Base-by-base conservation (phyloP, 202 grass and related monocot species). In the Setaria viridis region DNA sequence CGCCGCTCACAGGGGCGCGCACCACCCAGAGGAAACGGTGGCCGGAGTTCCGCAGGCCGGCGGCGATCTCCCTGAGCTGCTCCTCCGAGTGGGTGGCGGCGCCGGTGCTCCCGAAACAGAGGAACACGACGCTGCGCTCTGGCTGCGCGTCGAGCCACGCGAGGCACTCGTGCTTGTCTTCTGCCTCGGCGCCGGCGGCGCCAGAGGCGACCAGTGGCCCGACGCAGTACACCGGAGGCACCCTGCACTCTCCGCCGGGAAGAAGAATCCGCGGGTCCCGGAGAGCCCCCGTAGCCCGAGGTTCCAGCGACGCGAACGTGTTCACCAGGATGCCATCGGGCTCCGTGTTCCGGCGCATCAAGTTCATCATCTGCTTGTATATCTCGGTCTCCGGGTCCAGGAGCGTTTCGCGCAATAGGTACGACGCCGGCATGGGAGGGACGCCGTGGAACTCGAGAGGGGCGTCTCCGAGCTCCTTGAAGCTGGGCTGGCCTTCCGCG, bases 1-100 rank as follows among this genome's bases (percentile, higher is more conserved):
- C 83, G 1, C 45, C 19, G 16, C 11, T 10, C 29, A 37, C 0
- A 1, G 79, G 80, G 1, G 80, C 16, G 17, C 85, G 80, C 14
- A 93, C 82, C 11, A 88, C 88, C 91, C 91, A 93, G 34, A 93
- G 51, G 35, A 92, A 94, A 3, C 94, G 53, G 43, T 94, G 94
- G 5, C 80, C 88, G 17, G 90, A 91, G 3, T 7, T 83, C 33
- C 82, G 78, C 55, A 95, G 54, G 30, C 93, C 91, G 2, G 16
- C 42, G 29, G 91, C 94, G 1, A 92, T 86, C 74, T 92, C 73
- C 65, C 53, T 78, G 16, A 90, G 80, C 83, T 91, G 87, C 66
- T 53, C 62, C 29, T 9, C 62, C 20, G 72, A 6, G 71, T 91
- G 90, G 35, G 35, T 17, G 51, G 25, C 51, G 11, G 32, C 16